phyloP scores from a whole-genome alignment of 345 rosid species.

The Corchorus capsularis region DNA sequence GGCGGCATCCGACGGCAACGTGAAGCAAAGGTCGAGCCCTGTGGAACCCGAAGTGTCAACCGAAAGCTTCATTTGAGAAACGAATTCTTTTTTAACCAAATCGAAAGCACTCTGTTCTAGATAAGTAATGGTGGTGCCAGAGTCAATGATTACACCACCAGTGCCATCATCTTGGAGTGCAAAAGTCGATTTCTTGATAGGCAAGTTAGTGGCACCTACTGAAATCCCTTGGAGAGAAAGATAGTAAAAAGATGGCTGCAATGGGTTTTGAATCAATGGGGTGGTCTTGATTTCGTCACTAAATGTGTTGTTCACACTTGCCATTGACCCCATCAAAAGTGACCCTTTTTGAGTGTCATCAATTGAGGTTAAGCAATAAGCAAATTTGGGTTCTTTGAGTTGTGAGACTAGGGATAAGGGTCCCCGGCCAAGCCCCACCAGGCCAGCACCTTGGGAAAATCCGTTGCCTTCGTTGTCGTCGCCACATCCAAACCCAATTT shows the following conservation, averaged over 20 bases:
- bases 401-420: conserved; percentile 81
- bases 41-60: conserved; percentile 54
- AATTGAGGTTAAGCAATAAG: conserved; percentile 79
- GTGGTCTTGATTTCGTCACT: conserved; percentile 41
- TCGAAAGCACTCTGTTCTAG: conserved; percentile 58
- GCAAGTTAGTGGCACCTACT: conserved; percentile 62
- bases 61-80: conserved; percentile 45
- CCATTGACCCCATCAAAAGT: conserved; percentile 64
- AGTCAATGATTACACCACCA: conserved; percentile 91
- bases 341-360: conserved; percentile 58
- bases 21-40: conserved; percentile 88
- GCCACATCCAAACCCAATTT: conserved; percentile 87
- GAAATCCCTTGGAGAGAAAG: conserved; percentile 83
- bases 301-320: conserved; percentile 24
- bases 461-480: conserved; percentile 79
- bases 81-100: conserved; percentile 54
- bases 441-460: conserved; percentile 77
- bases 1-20: conserved; percentile 38
- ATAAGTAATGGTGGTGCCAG: conserved; percentile 88
- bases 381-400: conserved; percentile 66
- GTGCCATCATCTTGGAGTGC: conserved; percentile 65
- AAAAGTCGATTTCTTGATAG: conserved; percentile 68
- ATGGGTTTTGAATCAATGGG: conserved; percentile 58
- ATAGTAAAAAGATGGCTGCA: conserved; percentile 86
- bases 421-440: conserved; percentile 90